Base-by-base conservation (phyloP, 163 green algal genomes). In the Prototheca wickerhamii region DNA sequence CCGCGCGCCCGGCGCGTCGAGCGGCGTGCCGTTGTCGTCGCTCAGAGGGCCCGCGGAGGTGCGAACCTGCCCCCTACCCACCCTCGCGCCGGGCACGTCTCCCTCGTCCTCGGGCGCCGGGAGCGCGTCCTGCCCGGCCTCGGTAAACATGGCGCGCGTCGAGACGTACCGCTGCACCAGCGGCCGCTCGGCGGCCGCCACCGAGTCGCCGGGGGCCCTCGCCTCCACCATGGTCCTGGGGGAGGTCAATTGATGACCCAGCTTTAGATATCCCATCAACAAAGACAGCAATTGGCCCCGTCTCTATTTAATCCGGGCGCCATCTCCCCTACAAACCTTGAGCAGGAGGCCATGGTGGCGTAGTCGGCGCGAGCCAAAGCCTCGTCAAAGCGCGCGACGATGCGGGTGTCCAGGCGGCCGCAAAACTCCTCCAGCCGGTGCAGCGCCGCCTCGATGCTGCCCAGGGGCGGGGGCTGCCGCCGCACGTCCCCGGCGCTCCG, bases 121-220 rank as follows among this genome's bases (percentile, higher is more conserved):
- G 10, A 79, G 43, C 35, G 73, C 68, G 63, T 83, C 68, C 57
- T 70, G 49, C 63, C n/a, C n/a, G n/a, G 43, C 60, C 54, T 61
- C 65, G 29, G 54, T 71, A 52, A 92, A 92, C 64, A 90, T 80
- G 23, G 76, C 71, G 34, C 81, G 68, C 20, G 77, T 79, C 29
- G 78, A 74, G 49, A 92, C 84, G 74, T 90, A 92, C 12, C 85
- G 71, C 69, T 88, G 72, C 58, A 84, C 68, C 44, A 81, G 56
- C 25, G 30, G 23, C 34, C 7, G 6, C 31, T 40, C 32, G 26
- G 30, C 35, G 15, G 37, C 42, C 21, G 17, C 33, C 32, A 31
- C 10, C 6, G 21, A 10, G 25, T 30, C 58, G 25, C 15, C 8
- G 5, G 21, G 21, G 20, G 26, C n/a, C 17, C 42, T 6, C 35